Evolutionary conservation across 208 protist species (phyloP).

Genomic region (Strigomonas culicis): DNA sequence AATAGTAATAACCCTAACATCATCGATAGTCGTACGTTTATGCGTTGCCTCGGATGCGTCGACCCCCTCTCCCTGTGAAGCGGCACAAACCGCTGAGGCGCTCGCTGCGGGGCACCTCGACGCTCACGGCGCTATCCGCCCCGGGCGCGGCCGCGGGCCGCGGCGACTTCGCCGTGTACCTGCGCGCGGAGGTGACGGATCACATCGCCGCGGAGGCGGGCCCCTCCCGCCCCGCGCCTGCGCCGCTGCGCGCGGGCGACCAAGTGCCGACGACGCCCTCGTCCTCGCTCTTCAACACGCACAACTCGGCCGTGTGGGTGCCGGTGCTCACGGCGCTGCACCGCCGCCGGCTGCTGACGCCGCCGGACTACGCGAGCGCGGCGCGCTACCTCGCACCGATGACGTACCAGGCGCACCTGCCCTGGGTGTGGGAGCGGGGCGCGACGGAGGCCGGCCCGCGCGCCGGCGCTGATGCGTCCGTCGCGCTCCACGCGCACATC

Average conservation of each 20-base stretch:
- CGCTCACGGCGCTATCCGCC: no score
- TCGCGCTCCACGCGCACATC: not conserved
- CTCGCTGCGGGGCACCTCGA: no score
- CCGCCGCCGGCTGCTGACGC: slow-evolving; percentile 33
- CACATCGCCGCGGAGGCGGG: not conserved
- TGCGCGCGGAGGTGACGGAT: slow-evolving; percentile 10
- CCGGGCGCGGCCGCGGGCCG: no score
- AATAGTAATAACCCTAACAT: not conserved
- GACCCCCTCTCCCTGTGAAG: no score
- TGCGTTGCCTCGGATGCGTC: not conserved
- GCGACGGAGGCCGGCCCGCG: not conserved
- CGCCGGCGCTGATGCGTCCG: not conserved
- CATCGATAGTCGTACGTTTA: no score
- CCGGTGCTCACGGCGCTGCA: slow-evolving; percentile 35
- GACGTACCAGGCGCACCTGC: slow-evolving; percentile 34
- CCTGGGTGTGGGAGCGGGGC: slow-evolving; percentile 45
- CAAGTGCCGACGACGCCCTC: slow-evolving; percentile 12
- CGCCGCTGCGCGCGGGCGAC: slow-evolving; percentile 13
- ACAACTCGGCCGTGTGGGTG: slow-evolving; percentile 40
- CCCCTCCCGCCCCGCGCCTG: not conserved
- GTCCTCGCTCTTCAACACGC: slow-evolving; percentile 24
- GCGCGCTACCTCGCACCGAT: slow-evolving; percentile 37
- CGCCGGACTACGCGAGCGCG: slow-evolving; percentile 26
- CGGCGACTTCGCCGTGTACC: slow-evolving; percentile 13
- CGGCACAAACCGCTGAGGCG: no score